Evolutionary conservation across 768 basidiomycete species (phyloP).

Genomic region (Pseudohyphozyma bogoriensis): DNA sequence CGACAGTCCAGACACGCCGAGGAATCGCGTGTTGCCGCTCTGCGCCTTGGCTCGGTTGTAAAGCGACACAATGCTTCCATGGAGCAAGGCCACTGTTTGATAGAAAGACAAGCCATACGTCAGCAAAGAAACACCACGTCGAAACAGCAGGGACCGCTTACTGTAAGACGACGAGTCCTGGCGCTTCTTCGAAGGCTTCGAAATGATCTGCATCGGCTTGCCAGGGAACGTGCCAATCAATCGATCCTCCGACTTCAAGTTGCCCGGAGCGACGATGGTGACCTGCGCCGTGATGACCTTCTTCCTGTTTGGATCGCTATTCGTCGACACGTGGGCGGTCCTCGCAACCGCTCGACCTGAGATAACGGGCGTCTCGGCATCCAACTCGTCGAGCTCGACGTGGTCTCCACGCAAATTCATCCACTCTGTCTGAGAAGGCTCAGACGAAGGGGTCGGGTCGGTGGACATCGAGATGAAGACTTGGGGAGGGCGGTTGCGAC

Average conservation of each 20-base stretch:
- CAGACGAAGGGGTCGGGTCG: constrained; percentile 64
- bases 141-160: no score
- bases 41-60: constrained; percentile 90
- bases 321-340: constrained; percentile 83
- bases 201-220: constrained; percentile 94
- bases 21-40: constrained; percentile 89
- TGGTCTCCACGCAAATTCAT: constrained; percentile 70
- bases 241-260: constrained; percentile 55
- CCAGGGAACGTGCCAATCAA: constrained; percentile 82
- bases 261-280: constrained; percentile 58
- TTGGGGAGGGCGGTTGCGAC: constrained; percentile 55
- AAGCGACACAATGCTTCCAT: constrained; percentile 86
- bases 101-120: constrained; percentile 12
- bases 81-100: constrained; percentile 73
- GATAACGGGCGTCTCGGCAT: constrained; percentile 67
- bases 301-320: constrained; percentile 53
- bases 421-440: constrained; percentile 72
- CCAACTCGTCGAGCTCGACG: constrained; percentile 60
- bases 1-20: constrained; percentile 86
- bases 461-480: constrained; percentile 83
- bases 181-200: constrained; percentile 94
- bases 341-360: constrained; percentile 89
- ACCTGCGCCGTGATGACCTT: constrained; percentile 81
- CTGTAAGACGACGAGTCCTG: constrained; percentile 85
- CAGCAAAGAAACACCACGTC: constrained; percentile 24